phyloP scores from a whole-genome alignment of 2,329 filamentous ascomycete species.

The Colletotrichum horii region DNA sequence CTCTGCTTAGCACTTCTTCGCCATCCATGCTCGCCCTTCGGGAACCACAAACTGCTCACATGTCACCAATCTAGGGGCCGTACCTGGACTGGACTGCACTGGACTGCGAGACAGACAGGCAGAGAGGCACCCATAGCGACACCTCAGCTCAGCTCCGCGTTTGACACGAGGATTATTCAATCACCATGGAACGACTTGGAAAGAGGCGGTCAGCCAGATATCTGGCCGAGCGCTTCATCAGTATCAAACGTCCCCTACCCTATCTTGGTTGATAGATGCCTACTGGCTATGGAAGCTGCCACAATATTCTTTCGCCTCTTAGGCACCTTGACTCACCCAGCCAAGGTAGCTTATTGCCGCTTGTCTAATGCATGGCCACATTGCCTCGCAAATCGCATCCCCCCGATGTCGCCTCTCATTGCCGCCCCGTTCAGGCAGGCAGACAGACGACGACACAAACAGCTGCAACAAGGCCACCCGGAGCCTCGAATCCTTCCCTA shows the following conservation, averaged over 20 bases:
- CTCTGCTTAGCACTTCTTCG: slow-evolving; percentile 12
- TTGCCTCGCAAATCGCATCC: not conserved
- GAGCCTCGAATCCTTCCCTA: not conserved
- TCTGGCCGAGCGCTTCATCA: not conserved
- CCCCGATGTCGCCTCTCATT: slow-evolving; percentile 3
- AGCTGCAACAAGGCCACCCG: not conserved
- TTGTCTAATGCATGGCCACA: not conserved
- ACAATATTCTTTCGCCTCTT: slow-evolving; percentile 1
- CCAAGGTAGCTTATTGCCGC: not conserved
- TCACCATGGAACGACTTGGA: not conserved
- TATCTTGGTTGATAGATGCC: not conserved
- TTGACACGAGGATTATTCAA: not conserved
- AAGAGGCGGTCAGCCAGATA: slow-evolving; percentile 15
- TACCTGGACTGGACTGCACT: not conserved
- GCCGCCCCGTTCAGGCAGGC: not conserved
- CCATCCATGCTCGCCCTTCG: not conserved
- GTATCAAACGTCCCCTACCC: not conserved
- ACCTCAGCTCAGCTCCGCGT: slow-evolving; percentile 1
- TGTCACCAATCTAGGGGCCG: slow-evolving; percentile 3
- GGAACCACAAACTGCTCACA: slow-evolving; percentile 19
- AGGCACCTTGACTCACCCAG: not conserved
- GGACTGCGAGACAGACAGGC: not conserved
- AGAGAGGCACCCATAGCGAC: not conserved
- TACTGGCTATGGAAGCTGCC: slow-evolving; percentile 3
- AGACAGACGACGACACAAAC: not conserved